Evolutionary conservation across 495 filamentous ascomycete species (phyloP).

Genomic region (Aspergillus bridgeri): DNA sequence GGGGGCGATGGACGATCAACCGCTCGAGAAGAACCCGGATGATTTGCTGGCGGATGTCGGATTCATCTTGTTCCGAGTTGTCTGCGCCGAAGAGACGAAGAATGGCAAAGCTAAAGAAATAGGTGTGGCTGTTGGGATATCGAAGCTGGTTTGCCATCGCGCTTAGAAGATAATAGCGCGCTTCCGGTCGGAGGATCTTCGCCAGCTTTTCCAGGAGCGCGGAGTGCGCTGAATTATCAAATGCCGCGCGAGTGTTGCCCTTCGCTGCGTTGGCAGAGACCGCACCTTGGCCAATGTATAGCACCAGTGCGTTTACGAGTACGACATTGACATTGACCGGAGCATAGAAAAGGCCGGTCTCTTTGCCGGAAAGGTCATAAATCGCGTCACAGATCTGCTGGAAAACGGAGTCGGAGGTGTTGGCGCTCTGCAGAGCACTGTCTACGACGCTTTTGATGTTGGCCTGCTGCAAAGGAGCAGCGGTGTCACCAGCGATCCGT

Average conservation of each 20-base stretch:
- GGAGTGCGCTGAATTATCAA: constrained; percentile 70
- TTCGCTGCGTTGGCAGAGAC: constrained; percentile 55
- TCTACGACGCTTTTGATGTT: constrained; percentile 69
- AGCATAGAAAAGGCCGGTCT: constrained; percentile 56
- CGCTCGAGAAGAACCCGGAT: constrained; percentile 84
- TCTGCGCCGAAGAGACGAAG: constrained; percentile 83
- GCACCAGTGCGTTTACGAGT: constrained; percentile 75
- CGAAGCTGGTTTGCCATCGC: constrained; percentile 90
- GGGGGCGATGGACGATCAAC: constrained; percentile 83
- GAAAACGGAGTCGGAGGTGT: constrained; percentile 60
- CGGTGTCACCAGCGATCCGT: constrained; percentile 58
- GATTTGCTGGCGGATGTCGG: constrained; percentile 84
- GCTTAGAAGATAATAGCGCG: constrained; percentile 77
- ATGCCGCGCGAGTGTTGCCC: constrained; percentile 56
- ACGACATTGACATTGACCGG: constrained; percentile 64
- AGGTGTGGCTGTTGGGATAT: constrained; percentile 82
- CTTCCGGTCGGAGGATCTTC: constrained; percentile 68
- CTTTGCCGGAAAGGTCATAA: constrained; percentile 48
- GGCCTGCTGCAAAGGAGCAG: constrained; percentile 52
- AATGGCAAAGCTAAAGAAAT: constrained; percentile 87
- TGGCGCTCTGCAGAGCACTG: constrained; percentile 55
- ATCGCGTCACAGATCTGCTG: constrained; percentile 67
- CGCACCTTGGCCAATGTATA: constrained; percentile 75
- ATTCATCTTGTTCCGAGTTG: constrained; percentile 70
- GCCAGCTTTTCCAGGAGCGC: constrained; percentile 71